phyloP scores from a whole-genome alignment of 1,139 yeast species.

The Blastobotrys illinoisensis region DNA sequence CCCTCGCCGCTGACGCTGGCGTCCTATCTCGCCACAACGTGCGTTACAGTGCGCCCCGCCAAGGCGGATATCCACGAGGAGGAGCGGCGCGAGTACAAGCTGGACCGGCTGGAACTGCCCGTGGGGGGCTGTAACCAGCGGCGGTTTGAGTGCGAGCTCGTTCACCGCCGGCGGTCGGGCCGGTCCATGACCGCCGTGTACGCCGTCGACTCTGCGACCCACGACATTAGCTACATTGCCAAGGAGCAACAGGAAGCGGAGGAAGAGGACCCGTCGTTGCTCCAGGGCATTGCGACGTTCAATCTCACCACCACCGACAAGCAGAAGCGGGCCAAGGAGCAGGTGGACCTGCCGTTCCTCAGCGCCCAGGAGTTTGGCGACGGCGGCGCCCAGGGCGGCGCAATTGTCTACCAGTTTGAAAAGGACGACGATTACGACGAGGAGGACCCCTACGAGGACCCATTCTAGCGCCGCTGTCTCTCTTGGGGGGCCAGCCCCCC shows the following conservation, averaged over 20 bases:
- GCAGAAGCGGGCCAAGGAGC: slow-evolving; percentile 72
- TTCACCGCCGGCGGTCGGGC: slow-evolving; percentile 79
- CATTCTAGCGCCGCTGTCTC: slow-evolving; percentile 67
- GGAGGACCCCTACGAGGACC: slow-evolving; percentile 96
- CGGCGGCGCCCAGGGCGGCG: slow-evolving; percentile 58
- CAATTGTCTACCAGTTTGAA: slow-evolving; percentile 89
- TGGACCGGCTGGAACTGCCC: slow-evolving; percentile 47
- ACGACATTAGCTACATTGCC: slow-evolving; percentile 42
- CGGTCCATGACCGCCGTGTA: slow-evolving; percentile 58
- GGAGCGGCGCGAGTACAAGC: slow-evolving; percentile 44
- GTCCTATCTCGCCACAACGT: slow-evolving; percentile 64
- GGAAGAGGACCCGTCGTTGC: slow-evolving; percentile 37
- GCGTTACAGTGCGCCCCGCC: slow-evolving; percentile 52
- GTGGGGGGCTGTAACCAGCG: slow-evolving; percentile 43
- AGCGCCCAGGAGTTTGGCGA: slow-evolving; percentile 77
- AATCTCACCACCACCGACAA: slow-evolving; percentile 69
- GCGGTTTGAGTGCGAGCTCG: slow-evolving; percentile 46
- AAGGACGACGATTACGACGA: slow-evolving; percentile 87
- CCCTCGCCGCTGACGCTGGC: slow-evolving; percentile 40
- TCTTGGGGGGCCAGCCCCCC: too few species aligned
- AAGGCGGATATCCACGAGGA: slow-evolving; percentile 35
- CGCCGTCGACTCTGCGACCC: slow-evolving; percentile 46
- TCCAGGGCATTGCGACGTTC: slow-evolving; percentile 79
- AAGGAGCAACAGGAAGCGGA: slow-evolving; percentile 36
- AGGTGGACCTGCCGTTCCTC: slow-evolving; percentile 82